phyloP scores from a whole-genome alignment of 2,329 filamentous ascomycete genomes.

The Berkeleyomyces rouxiae region DNA sequence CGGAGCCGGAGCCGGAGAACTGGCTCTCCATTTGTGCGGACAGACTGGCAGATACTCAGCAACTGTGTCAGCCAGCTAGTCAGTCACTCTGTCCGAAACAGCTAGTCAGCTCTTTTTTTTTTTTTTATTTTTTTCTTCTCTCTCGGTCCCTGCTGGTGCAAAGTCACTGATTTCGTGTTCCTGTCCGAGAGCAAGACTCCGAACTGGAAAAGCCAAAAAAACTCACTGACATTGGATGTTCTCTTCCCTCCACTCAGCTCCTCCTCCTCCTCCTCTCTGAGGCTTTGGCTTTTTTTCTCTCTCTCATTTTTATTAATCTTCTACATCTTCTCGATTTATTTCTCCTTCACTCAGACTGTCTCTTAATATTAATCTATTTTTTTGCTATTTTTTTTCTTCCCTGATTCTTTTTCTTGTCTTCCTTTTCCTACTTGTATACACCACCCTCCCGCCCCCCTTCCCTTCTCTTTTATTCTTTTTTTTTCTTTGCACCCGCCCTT shows the following conservation, averaged over 20 bases:
- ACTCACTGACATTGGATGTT: slow-evolving; percentile 7
- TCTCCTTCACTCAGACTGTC: background rate
- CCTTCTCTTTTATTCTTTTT: slow-evolving; percentile 6
- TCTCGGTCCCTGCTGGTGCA: background rate
- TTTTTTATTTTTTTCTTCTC: background rate
- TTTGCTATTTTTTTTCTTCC: background rate
- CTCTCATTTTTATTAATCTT: background rate
- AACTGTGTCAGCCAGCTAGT: no score
- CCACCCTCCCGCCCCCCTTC: slow-evolving; percentile 7
- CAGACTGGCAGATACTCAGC: no score
- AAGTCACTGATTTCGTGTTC: slow-evolving; percentile 8
- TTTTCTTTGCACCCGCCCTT: background rate
- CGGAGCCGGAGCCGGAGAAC: no score
- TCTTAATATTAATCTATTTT: background rate
- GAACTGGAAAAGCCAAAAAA: slow-evolving; percentile 7
- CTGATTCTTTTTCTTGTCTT: background rate
- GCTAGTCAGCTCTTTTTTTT: background rate
- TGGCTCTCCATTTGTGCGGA: no score
- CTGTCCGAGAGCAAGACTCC: background rate
- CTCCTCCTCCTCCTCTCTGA: background rate
- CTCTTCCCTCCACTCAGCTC: background rate
- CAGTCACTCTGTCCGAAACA: no score
- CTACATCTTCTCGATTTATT: background rate
- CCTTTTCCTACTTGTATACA: background rate
- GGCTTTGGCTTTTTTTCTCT: background rate